Conservation (phyloP, 164 flowering plant genomes). For the Euptelea pleiosperma region DNA sequence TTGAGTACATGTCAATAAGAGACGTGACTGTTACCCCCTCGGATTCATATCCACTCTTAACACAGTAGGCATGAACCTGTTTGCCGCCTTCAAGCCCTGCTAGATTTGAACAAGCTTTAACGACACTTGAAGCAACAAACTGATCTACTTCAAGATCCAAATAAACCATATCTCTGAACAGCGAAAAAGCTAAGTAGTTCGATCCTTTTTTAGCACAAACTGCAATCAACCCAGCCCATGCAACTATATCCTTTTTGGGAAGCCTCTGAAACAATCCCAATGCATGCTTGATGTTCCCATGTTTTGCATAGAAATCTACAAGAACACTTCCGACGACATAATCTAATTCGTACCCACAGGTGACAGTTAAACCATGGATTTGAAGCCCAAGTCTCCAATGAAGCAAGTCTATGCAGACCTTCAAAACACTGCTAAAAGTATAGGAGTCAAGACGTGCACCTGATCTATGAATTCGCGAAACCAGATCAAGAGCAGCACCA, state of each 20-base stretch:
- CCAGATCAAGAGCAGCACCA: slow-evolving; percentile 17
- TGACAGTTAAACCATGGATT: slow-evolving; percentile 28
- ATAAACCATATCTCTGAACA: slow-evolving; percentile 25
- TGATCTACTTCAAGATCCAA: slow-evolving; percentile 22
- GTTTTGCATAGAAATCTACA: slow-evolving; percentile 24
- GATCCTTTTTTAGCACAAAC: slow-evolving; percentile 21
- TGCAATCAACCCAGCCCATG: slow-evolving; percentile 28
- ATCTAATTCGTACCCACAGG: slow-evolving; percentile 23
- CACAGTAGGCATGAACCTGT: slow-evolving; percentile 23
- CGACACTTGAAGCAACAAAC: slow-evolving; percentile 25
- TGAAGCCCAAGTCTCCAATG: slow-evolving; percentile 23
- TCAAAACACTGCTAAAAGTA: slow-evolving; percentile 26
- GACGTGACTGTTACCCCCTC: slow-evolving; percentile 22
- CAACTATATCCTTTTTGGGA: slow-evolving; percentile 21
- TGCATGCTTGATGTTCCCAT: slow-evolving; percentile 15
- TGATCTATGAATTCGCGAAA: slow-evolving; percentile 14
- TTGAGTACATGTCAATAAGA: slow-evolving; percentile 27
- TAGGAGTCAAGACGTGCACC: slow-evolving; percentile 23
- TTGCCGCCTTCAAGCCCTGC: slow-evolving; percentile 22
- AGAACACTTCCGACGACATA: slow-evolving; percentile 24
- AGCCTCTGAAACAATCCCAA: slow-evolving; percentile 19
- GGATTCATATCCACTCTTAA: slow-evolving; percentile 21
- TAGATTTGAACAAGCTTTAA: slow-evolving; percentile 26
- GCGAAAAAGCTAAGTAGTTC: slow-evolving; percentile 21
- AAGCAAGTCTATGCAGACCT: slow-evolving; percentile 12